Conservation (phyloP, 805 yeast genomes). For the Kodamaea lidongshanica region DNA sequence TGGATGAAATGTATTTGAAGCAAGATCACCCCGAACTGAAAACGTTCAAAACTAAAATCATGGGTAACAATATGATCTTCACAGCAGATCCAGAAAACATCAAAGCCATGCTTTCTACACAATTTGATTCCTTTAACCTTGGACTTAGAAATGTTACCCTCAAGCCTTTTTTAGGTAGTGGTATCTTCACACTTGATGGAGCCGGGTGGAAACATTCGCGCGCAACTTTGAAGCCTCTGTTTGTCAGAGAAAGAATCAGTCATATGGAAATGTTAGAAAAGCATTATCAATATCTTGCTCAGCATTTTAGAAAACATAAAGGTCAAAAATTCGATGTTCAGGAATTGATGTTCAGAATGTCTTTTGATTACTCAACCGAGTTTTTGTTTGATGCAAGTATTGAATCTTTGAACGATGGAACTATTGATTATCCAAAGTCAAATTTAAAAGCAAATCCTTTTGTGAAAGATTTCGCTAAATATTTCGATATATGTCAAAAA, state of each 20-base stretch:
- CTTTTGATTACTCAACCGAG: constrained; percentile 13
- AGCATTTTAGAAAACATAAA: constrained; percentile 3
- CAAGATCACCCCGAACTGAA: background rate
- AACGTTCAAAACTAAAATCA: background rate
- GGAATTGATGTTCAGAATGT: constrained; percentile 5
- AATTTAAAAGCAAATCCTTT: background rate
- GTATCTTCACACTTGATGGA: constrained; percentile 16
- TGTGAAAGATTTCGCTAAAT: constrained; percentile 9
- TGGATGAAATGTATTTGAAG: background rate
- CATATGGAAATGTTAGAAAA: constrained; percentile 12
- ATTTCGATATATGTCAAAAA: constrained; percentile 14
- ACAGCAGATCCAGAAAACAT: constrained; percentile 17
- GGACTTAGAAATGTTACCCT: constrained; percentile 13
- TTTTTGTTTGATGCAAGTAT: constrained; percentile 12
- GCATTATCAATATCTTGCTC: constrained; percentile 10
- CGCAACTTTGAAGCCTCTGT: constrained; percentile 16
- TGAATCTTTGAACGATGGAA: constrained; percentile 6
- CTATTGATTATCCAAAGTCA: constrained; percentile 14
- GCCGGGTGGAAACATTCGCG: constrained; percentile 16
- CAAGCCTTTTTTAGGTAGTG: constrained; percentile 14
- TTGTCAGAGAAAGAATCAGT: constrained; percentile 14
- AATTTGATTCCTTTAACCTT: constrained; percentile 15
- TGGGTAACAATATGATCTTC: constrained; percentile 9
- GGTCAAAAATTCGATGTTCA: constrained; percentile 4
- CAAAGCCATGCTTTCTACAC: constrained; percentile 16